phyloP scores from a whole-genome alignment of 805 yeast species.

The Barnettozyma sp. region DNA sequence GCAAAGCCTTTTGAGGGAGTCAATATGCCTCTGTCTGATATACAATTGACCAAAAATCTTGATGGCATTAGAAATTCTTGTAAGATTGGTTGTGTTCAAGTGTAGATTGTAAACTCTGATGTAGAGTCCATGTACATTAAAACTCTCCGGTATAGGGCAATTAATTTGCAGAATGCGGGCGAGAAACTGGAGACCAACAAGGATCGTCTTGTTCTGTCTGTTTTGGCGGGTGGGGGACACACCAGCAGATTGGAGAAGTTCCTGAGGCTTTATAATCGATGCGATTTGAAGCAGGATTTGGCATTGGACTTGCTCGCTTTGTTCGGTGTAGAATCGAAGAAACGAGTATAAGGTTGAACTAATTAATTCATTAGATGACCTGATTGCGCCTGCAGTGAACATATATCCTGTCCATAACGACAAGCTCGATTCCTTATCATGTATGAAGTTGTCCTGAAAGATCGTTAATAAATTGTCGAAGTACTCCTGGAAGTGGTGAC shows the following conservation, averaged over 20 bases:
- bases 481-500: constrained; percentile 22
- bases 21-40: constrained; percentile 10
- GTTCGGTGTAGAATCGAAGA: constrained; percentile 22
- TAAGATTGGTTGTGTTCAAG: constrained; percentile 37
- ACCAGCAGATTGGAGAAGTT: constrained; percentile 1
- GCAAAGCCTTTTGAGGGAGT: constrained; percentile 18
- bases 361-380: constrained; percentile 41
- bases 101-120: constrained; percentile 50
- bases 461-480: constrained; percentile 23
- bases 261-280: constrained; percentile 24
- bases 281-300: constrained; percentile 23
- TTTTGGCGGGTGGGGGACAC: constrained; percentile 9
- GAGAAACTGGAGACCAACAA: constrained; percentile 23
- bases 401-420: constrained; percentile 52
- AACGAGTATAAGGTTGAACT: constrained; percentile 37
- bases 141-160: constrained; percentile 16
- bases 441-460: constrained; percentile 15
- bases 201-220: constrained; percentile 14
- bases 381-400: constrained; percentile 50
- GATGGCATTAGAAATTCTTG: constrained; percentile 34
- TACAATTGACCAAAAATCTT: constrained; percentile 38
- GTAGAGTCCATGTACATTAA: constrained; percentile 31
- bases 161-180: constrained; percentile 19
- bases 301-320: constrained; percentile 11
- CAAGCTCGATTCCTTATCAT: constrained; percentile 12